Percentiles rank a stretch among this genome's conserved stretches.
phyloP scores from a whole-genome alignment of 2,329 filamentous ascomycete species.

The Penicillium sp. region DNA sequence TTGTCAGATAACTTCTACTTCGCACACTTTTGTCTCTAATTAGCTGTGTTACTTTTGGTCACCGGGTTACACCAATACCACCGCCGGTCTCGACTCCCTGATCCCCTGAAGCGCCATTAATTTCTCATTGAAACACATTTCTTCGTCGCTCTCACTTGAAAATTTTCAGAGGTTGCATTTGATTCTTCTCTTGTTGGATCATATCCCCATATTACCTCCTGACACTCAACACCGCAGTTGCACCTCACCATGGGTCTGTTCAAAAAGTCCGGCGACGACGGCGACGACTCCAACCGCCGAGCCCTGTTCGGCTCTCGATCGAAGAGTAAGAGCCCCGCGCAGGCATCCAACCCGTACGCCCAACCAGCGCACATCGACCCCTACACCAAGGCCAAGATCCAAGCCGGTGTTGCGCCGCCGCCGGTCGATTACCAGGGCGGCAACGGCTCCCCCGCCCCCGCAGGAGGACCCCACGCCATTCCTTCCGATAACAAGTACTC shows the following conservation, averaged over 20 bases:
- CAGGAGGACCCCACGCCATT: conserved; percentile 30
- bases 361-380: conserved; percentile 55
- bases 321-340: conserved; percentile 56
- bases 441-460: conserved; percentile 25
- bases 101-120: conserved; percentile 29
- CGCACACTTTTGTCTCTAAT: neutral
- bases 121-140: conserved; percentile 12
- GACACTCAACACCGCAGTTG: neutral
- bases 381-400: conserved; percentile 55
- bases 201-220: neutral
- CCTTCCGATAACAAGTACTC: conserved; percentile 38
- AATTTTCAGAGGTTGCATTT: neutral
- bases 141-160: conserved; percentile 1
- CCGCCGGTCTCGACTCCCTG: conserved; percentile 19
- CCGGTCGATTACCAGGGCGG: conserved; percentile 35
- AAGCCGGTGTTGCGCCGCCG: conserved; percentile 41
- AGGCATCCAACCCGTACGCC: conserved; percentile 59
- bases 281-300: conserved; percentile 53
- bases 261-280: conserved; percentile 58
- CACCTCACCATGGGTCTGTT: conserved; percentile 41
- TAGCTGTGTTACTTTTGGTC: conserved; percentile 2
- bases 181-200: conserved; percentile 2
- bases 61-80: conserved; percentile 17
- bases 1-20: neutral
- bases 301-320: conserved; percentile 61